Percentiles rank a stretch among this genome's conserved stretches.
phyloP scores from a whole-genome alignment of 2,329 filamentous ascomycete genomes.

The Bipolaris oryzae region DNA sequence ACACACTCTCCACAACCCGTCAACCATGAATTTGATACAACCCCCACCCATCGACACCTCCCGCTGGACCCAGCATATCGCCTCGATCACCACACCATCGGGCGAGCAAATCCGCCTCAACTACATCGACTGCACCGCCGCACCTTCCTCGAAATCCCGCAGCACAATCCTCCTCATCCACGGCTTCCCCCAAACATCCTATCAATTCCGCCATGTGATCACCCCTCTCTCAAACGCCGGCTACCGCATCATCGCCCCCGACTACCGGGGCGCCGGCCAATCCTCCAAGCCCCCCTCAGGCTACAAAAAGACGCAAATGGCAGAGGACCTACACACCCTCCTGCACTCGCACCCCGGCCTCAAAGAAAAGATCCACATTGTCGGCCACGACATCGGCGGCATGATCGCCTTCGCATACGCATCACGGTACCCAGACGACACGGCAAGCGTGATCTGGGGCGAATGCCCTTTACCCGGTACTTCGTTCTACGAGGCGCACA shows the following conservation, averaged over 20 bases:
- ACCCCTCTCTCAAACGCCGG: conserved; percentile 41
- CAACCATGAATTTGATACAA: not conserved
- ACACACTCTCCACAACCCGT: not conserved
- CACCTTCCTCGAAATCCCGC: not conserved
- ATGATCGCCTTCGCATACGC: conserved; percentile 56
- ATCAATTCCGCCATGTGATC: conserved; percentile 47
- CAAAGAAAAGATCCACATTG: conserved; percentile 50
- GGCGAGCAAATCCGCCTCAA: not conserved
- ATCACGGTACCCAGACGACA: conserved; percentile 41
- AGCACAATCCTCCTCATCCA: conserved; percentile 52
- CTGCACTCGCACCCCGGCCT: conserved; percentile 39
- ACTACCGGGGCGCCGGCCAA: conserved; percentile 50
- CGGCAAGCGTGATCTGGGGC: conserved; percentile 38
- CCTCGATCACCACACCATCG: not conserved
- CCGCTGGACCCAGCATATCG: conserved; percentile 3
- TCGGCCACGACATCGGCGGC: conserved; percentile 57
- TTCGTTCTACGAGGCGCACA: not conserved
- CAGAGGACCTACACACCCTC: conserved; percentile 48
- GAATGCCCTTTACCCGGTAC: conserved; percentile 7
- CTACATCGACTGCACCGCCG: not conserved
- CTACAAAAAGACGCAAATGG: conserved; percentile 52
- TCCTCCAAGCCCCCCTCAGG: conserved; percentile 47
- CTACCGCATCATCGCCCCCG: conserved; percentile 51
- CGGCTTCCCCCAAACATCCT: conserved; percentile 56
- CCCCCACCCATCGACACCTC: not conserved